These are phyloP conservation scores for Hemisphaericaspora nanyangensis DNA, from an alignment of 805 yeast species.

Conservation along the genomic window DNA sequence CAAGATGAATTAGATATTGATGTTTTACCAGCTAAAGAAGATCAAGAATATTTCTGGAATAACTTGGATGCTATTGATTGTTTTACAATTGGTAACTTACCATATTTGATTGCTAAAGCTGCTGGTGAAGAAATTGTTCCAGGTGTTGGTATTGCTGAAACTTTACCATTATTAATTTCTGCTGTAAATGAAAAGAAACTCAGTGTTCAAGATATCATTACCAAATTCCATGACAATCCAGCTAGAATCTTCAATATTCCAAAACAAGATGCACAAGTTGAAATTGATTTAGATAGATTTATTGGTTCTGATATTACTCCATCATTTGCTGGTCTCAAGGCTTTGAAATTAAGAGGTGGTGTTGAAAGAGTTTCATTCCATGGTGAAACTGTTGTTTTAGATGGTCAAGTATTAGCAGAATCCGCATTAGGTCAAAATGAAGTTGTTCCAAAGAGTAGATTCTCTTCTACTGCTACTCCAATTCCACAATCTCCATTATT, in stretches of 20 bases:
- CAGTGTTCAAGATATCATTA: conserved; percentile 66
- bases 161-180: conserved; percentile 74
- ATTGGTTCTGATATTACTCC: conserved; percentile 28
- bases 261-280: conserved; percentile 74
- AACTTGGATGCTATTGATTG: conserved; percentile 72
- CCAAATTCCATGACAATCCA: conserved; percentile 78
- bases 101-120: conserved; percentile 66
- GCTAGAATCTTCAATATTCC: conserved; percentile 77
- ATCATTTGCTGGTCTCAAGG: conserved; percentile 9
- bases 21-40: conserved; percentile 76
- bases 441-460: conserved; percentile 43
- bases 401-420: conserved; percentile 64
- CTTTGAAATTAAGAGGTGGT: conserved; percentile 61
- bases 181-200: conserved; percentile 75
- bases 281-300: conserved; percentile 76
- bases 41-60: conserved; percentile 80
- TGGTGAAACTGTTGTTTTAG: conserved; percentile 77
- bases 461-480: conserved; percentile 24
- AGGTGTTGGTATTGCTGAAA: conserved; percentile 77
- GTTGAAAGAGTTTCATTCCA: conserved; percentile 84
- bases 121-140: conserved; percentile 50
- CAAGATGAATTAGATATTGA: conserved; percentile 66
- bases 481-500: conserved; percentile 40
- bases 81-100: conserved; percentile 79
- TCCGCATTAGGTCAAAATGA: conserved; percentile 62